Evolutionary conservation across 176 grass and related monocot genomes (phyloP), one percentile per base, ranked within the genome.

Genomic region (Oryza rufipogon): DNA sequence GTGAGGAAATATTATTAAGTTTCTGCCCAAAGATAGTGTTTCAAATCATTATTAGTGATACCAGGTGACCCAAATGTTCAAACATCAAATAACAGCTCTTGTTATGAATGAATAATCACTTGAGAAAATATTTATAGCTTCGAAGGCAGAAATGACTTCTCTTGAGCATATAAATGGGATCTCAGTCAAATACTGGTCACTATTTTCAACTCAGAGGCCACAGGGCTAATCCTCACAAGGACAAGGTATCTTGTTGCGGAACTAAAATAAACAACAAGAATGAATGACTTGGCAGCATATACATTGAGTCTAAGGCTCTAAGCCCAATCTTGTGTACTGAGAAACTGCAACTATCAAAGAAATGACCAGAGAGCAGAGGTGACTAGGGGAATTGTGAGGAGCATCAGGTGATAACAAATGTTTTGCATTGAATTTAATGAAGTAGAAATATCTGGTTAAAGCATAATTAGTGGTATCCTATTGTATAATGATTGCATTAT

Each of bases 381-480:
- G 32, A 64, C 16, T 5, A 0, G 2, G 70, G 73, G 71, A 51
- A 64, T 51, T 87, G 6, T 30, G 14, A 22, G 51, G 46, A 75
- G 60, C 11, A 58, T 7, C 60, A 82, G 15, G 52, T 15, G 15
- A 6, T 6, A 42, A 65, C 20, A 71, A 70, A 56, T 41, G 44
- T 12, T 52, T 74, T 58, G 56, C 10, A 52, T 74, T 71, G 33
- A 56, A 80, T 13, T 80, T 74, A 10, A 73, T 54, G 33, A 22
- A 30, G 22, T 33, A 25, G 51, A 68, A 84, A 88, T 48, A 84
- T 60, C 79, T 74, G 56, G 68, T 45, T 34, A 22, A 58, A 19
- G 15, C 70, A 52, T 51, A 36, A 81, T 41, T 83, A n/a, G n/a
- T n/a, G 23, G 25, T 34, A 34, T 49, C 52, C 23, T 7, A 3